Base-by-base conservation (phyloP, 495 filamentous ascomycete species). In the Glutinoglossum americanum region DNA sequence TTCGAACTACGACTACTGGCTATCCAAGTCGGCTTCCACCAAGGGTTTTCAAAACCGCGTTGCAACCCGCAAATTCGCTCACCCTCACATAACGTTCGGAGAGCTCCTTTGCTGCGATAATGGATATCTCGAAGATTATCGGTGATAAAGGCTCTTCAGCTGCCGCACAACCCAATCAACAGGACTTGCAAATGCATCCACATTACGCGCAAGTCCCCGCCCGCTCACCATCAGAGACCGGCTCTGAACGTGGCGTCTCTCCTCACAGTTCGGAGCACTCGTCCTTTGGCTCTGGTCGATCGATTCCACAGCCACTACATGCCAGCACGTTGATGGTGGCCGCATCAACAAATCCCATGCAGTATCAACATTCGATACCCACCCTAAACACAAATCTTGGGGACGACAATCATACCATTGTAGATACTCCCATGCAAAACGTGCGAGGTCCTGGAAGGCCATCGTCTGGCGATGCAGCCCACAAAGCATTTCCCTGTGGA, bases 401-500 rank as follows among this genome's bases (percentile, higher is more conserved):
- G 7, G 28, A 26, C 32, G 70, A 35, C 32, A 70, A 71, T 51
- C 67, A 68, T 21, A 75, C 76, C 61, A 68, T 71, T 30, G 71
- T 71, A 9, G 69, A 67, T 49, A 65, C 15, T 41, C 60, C 32
- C 25, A 67, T 67, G 30, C 63, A 71, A 10, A 69, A 65, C 49
- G 55, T 59, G 8, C 62, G 62, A 26, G 47, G 23, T 21, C 56
- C 59, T 47, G 54, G 25, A 51, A 55, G 64, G 49, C 60, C 62
- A 33, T 25, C 37, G 17, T 51, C 63, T 27, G 47, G 41, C 25
- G 63, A 65, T 33, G 55, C 51, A 27, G 23, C 70, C 58, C 60
- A 62, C 4, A 95, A 95, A 68, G 83, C 85, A 0, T 98, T 92
- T 63, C 81, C 88, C n/a, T 98, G 92, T 68, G 83, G 79, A 30